Base-by-base conservation (phyloP, 768 basidiomycete genomes). In the Paxillus involutus region DNA sequence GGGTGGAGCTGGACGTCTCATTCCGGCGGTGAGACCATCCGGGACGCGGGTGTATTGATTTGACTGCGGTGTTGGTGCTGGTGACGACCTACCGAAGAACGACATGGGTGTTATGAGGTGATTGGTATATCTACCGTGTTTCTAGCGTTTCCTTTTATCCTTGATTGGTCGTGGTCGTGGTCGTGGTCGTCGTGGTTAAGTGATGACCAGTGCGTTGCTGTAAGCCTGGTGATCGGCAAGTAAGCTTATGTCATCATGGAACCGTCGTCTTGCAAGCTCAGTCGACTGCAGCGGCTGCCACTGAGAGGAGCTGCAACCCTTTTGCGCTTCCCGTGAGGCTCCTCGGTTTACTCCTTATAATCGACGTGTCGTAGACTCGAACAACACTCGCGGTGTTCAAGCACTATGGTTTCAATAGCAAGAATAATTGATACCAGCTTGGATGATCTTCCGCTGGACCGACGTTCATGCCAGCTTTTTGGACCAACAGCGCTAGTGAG, bases 401-500 rank as follows among this genome's bases (percentile, higher is more conserved):
- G 3, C 12, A 43, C 39, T 21, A 66, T 65, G 61, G n/a, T 44
- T 21, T 53, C 61, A 10, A 44, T 63, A 14, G 33, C 54, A 24
- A 43, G 55, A 17, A 9, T 53, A 2, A 49, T 63, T 21, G 17
- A 45, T 6, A 43, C 49, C 24, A 47, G 35, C 48, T 37, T 67
- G 45, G 50, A 37, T 11, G 69, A 74, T 19, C 60, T 71, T 0
- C 71, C 76, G 3, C 65, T 80, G 44, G 79, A 81, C 63, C 71
- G 70, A 53, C 72, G 63, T 32, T 67, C 70, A 58, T 82, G 77
- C 66, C 65, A 67, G 53, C 73, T 80, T 7, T 66, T 81, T 39
- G 79, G 81, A 12, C 77, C 77, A 0, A 77, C 79, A 33, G 79
- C 76, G 9, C 71, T 80, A 62, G 72, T 73, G 58, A 59, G 78